Percentiles rank a stretch among this genome's conserved stretches.
These are phyloP conservation scores for Boletus vinaceobasis DNA, from an alignment of 768 basidiomycete genomes.

Conservation along the genomic window DNA sequence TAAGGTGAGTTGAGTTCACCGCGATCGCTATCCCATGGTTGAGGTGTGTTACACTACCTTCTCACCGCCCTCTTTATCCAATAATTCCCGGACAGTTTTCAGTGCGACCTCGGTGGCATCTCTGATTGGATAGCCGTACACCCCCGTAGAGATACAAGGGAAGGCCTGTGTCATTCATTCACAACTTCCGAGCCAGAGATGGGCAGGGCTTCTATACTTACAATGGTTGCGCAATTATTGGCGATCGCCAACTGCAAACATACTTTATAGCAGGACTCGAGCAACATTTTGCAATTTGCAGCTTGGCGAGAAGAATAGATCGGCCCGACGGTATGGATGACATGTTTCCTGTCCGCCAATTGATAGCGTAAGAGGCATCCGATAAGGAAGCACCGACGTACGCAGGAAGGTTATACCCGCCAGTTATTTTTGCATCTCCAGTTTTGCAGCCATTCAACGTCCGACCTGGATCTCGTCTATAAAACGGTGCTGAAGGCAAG, in stretches of 20 bases:
- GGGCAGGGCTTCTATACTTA: constrained; percentile 26
- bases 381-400: constrained; percentile 36
- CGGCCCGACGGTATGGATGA: constrained; percentile 84
- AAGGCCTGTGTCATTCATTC: constrained; percentile 54
- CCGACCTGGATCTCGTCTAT: constrained; percentile 56
- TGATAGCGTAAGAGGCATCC: background rate
- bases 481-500: background rate
- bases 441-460: constrained; percentile 63
- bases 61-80: constrained; percentile 49
- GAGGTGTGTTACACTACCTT: constrained; percentile 31
- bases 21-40: background rate
- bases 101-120: constrained; percentile 74
- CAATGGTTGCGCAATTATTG: constrained; percentile 61
- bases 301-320: constrained; percentile 42
- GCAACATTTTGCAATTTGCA: constrained; percentile 46
- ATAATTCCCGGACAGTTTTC: constrained; percentile 50
- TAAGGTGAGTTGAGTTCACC: background rate
- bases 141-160: constrained; percentile 73
- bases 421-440: constrained; percentile 77
- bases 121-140: constrained; percentile 74
- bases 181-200: background rate
- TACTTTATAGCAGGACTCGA: constrained; percentile 65
- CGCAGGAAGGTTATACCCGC: constrained; percentile 75
- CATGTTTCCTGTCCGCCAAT: constrained; percentile 46
- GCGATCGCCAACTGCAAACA: constrained; percentile 62